These are phyloP conservation scores for Ascochyta fabae DNA, from an alignment of 2,329 filamentous ascomycete species.

Conservation along the genomic window DNA sequence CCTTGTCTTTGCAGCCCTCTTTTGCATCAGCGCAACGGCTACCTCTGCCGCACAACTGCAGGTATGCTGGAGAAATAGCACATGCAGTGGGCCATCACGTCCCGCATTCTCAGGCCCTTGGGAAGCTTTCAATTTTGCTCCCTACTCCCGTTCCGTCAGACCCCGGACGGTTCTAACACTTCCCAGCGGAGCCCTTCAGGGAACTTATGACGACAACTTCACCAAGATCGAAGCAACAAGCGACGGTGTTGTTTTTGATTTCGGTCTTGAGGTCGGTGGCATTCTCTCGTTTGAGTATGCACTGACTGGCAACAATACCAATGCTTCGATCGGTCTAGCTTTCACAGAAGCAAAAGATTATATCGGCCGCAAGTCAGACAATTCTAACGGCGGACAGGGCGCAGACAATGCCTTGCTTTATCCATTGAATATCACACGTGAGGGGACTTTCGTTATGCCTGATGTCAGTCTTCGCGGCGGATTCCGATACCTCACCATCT, in stretches of 20 bases:
- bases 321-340: slow-evolving; percentile 47
- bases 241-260: slow-evolving; percentile 58
- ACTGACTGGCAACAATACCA: slow-evolving; percentile 45
- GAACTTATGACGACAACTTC: not conserved
- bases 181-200: not conserved
- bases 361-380: slow-evolving; percentile 53
- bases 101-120: slow-evolving; percentile 1
- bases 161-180: slow-evolving; percentile 1
- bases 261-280: slow-evolving; percentile 65
- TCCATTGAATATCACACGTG: slow-evolving; percentile 45
- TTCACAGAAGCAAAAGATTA: slow-evolving; percentile 53
- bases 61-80: slow-evolving; percentile 9
- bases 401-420: slow-evolving; percentile 56
- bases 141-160: not conserved
- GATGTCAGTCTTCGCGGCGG: slow-evolving; percentile 57
- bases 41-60: not conserved
- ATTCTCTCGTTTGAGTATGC: slow-evolving; percentile 60
- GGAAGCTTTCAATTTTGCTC: slow-evolving; percentile 8
- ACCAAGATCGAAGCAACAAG: not conserved
- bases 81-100: not conserved
- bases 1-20: not conserved
- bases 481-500: slow-evolving; percentile 61
- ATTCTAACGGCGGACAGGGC: slow-evolving; percentile 49
- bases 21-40: not conserved
- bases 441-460: slow-evolving; percentile 54